Conservation (phyloP, 441 rosid species). For the Eutrema salsugineum region DNA sequence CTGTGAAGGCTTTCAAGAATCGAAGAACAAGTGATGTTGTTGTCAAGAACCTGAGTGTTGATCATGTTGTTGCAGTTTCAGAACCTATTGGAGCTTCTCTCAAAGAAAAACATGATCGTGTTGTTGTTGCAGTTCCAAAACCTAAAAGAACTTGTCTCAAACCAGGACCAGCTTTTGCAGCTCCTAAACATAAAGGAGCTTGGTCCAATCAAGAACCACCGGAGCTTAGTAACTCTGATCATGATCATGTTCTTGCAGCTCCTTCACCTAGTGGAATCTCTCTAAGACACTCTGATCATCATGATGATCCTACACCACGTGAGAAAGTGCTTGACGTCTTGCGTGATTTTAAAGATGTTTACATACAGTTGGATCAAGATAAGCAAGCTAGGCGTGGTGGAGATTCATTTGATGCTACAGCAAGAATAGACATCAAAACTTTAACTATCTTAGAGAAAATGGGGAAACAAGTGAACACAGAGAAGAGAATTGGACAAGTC, state of each 20-base stretch:
- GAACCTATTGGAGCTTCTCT: background rate
- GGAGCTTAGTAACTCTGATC: background rate
- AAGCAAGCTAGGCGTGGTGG: slow-evolving; percentile 3
- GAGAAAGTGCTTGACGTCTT: slow-evolving; percentile 12
- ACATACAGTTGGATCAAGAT: background rate
- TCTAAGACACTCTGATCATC: background rate
- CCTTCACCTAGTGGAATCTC: background rate
- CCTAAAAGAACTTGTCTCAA: background rate
- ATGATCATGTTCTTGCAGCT: background rate
- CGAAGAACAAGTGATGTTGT: background rate
- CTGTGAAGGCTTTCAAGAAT: background rate
- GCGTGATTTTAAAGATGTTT: background rate
- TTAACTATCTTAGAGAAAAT: slow-evolving; percentile 41
- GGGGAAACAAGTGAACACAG: slow-evolving; percentile 37
- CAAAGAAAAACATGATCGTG: background rate
- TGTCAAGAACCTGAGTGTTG: background rate
- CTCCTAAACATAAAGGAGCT: background rate
- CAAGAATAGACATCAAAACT: slow-evolving; percentile 25
- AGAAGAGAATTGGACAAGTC: slow-evolving; percentile 54
- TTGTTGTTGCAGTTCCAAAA: background rate
- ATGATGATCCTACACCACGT: background rate
- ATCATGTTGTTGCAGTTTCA: background rate
- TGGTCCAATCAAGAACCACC: background rate
- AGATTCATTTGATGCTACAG: background rate
- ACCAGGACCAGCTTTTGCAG: background rate